A percentile compares a stretch with the other conserved stretches of the same genome.
Conservation (phyloP, 225 moss, liverwort and hornwort species). For the Marchantia polymorpha region DNA sequence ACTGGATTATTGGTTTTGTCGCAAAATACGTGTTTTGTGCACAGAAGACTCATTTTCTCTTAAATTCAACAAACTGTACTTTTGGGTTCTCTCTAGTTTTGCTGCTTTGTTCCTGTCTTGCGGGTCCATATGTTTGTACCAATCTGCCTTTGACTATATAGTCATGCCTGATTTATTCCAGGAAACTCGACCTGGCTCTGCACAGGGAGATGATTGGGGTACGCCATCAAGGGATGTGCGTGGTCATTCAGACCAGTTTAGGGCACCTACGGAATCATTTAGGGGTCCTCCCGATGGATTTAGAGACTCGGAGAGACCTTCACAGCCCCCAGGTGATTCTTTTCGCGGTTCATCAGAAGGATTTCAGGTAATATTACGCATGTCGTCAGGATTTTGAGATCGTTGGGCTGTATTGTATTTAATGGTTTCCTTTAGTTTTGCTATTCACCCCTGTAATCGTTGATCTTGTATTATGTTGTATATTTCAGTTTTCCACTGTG, state of each 20-base stretch:
- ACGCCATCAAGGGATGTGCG: slow-evolving; percentile 16
- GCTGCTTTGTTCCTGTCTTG: too few species aligned
- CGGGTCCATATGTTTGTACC: neutral
- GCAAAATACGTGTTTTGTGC: too few species aligned
- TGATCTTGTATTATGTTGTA: neutral
- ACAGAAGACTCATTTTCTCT: too few species aligned
- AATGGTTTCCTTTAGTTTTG: neutral
- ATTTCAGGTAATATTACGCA: slow-evolving; percentile 25
- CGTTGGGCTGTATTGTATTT: neutral
- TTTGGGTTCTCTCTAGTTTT: too few species aligned
- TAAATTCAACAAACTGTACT: too few species aligned
- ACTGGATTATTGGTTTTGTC: too few species aligned
- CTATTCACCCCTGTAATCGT: neutral
- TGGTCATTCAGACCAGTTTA: slow-evolving; percentile 27
- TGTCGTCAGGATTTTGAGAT: neutral
- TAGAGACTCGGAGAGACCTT: slow-evolving; percentile 25
- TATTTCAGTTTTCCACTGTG: too few species aligned
- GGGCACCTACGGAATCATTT: slow-evolving; percentile 14
- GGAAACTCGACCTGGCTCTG: slow-evolving; percentile 29
- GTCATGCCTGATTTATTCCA: neutral
- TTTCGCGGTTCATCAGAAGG: slow-evolving; percentile 27
- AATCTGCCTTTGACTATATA: neutral
- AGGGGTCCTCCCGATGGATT: slow-evolving; percentile 23
- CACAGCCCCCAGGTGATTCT: slow-evolving; percentile 7
- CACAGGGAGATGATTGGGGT: slow-evolving; percentile 26